Evolutionary conservation across 78 protist genomes (phyloP).

Genomic region (Acrasis kona): DNA sequence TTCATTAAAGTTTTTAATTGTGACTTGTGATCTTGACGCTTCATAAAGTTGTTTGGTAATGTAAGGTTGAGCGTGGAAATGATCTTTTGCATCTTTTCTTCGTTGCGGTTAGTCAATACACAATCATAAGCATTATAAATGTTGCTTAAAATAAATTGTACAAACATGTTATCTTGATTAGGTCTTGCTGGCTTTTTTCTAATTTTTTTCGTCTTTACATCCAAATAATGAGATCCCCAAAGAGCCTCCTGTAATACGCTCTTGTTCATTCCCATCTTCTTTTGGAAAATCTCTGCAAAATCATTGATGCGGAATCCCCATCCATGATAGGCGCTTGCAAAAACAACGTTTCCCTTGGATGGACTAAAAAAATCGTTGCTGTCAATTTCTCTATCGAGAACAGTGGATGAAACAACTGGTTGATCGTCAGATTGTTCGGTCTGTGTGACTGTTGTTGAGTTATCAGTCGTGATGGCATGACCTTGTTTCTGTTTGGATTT

Average conservation of each 20-base stretch:
- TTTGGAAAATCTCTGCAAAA: conserved; percentile 42
- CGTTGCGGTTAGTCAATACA: not conserved
- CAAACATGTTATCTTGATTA: conserved; percentile 67
- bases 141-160: conserved; percentile 63
- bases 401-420: too few relatives aligned
- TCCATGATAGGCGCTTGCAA: conserved; percentile 78
- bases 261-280: conserved; percentile 40
- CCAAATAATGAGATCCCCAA: conserved; percentile 86
- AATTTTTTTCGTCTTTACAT: conserved; percentile 19
- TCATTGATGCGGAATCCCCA: conserved; percentile 69
- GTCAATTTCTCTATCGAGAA: too few relatives aligned
- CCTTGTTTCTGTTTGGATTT: too few relatives aligned
- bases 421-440: too few relatives aligned
- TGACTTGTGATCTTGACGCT: conserved; percentile 12
- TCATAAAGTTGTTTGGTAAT: conserved; percentile 22
- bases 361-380: conserved; percentile 66
- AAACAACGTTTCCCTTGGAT: conserved; percentile 84
- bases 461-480: not conserved
- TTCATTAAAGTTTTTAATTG: conserved; percentile 33
- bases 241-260: conserved; percentile 42
- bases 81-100: conserved; percentile 39
- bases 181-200: conserved; percentile 19
- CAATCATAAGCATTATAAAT: conserved; percentile 66
- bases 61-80: conserved; percentile 30
- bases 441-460: conserved; percentile 2